Base-by-base conservation (phyloP, 2,329 filamentous ascomycete species). In the Juglanconis sp. region DNA sequence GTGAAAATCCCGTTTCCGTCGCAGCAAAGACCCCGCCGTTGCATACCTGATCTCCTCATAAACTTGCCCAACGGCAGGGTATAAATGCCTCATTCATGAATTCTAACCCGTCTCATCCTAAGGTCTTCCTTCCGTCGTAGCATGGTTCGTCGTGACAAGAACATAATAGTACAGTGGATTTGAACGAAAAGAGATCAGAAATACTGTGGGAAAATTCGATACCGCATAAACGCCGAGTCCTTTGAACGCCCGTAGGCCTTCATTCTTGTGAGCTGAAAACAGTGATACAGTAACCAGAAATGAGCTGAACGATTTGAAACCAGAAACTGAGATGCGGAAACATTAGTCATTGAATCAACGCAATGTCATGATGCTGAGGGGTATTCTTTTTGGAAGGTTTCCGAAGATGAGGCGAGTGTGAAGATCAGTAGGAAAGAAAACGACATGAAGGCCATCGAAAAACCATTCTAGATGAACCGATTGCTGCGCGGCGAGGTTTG, bases 401-500 rank as follows among this genome's bases (percentile, higher is more conserved):
- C 55, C 52, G 34, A 35, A 47, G 36, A 7, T 38, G 32, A 47
- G 34, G 8, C 32, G 51, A 58, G 55, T 53, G 24, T 53, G 40
- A 30, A 49, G 3, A 50, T 31, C 32, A 56, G 48, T 30, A 50
- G 47, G 15, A 53, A 24, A 56, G 10, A 17, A 48, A 5, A 48
- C 24, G 9, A 24, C 15, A 38, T 30, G 9, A 36, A 36, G 34
- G 40, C 10, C 6, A 48, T 8, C 34, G n/a, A 15, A 31, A 24
- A 17, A 9, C 17, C 32, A 49, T 24, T 53, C 57, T 24, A 60
- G 34, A 51, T 15, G 42, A 59, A 63, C 36, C 56, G 79, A 65
- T 81, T 81, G 66, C 79, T 82, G 62, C 79, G 78, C 53, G 77
- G 73, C 6, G 71, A 77, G 11, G 70, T 78, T 83, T 80, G 78